Evolutionary conservation across 1,139 yeast genomes (phyloP), one percentile per base, ranked within the genome.

Genomic region (Saccharomyces hybrid): DNA sequence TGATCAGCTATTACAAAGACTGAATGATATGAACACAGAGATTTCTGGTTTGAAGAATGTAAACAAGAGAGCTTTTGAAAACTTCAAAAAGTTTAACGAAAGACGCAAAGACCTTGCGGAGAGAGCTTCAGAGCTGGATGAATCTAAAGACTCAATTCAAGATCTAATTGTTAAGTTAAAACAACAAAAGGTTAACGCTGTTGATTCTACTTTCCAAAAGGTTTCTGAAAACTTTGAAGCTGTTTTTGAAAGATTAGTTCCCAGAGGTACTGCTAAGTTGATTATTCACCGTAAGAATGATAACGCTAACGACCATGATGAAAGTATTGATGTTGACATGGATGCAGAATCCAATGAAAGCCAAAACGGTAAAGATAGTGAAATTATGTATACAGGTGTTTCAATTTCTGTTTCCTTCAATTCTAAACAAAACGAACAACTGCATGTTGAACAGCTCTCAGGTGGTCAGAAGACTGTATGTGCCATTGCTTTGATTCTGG

Each of bases 401-500:
- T 81, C 96, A 0, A 88, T 93, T 56, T 79, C 87, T 6, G 98
- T 91, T 1, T 89, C 97, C 0, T 93, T 93, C 76, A 93, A 90
- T 67, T 86, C 96, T 14, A 86, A 84, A 62, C 79, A 79, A 48
- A 88, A 90, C 68, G 97, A 90, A 63, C 97, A 88, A 68, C 89
- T 87, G 61, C 78, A 88, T 59, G 86, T 91, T 54, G 96, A 90
- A 69, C 97, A 91, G 67, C 76, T 93, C 32, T 88, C 97, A 0
- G 99, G 99, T 46, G 99, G 99, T 5, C 99, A 93, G 67, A 93
- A 93, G 68, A 88, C 98, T 0, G 75, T 93, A 19, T 91, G 98
- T 76, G 98, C 99, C 1, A 83, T 93, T 62, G 91, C 98, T 0
- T 78, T 93, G 52, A 91, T 93, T 59, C 78, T 93, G 58, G 98